Evolutionary conservation across 2,329 filamentous ascomycete species (phyloP).

Genomic region (Stagonosporopsis vannaccii): DNA sequence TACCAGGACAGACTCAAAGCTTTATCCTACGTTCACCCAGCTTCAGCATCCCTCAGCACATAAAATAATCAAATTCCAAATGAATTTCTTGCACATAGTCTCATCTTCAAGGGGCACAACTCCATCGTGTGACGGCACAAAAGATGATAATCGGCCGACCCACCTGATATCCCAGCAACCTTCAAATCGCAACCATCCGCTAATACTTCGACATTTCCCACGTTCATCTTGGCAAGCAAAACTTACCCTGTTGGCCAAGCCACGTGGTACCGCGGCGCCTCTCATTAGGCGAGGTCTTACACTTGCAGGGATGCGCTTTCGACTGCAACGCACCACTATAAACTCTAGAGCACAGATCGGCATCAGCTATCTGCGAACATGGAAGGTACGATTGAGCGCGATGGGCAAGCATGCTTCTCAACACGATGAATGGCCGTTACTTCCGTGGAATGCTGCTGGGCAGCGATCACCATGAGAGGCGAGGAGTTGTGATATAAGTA

Average conservation of each 20-base stretch:
- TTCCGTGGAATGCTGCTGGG: background rate
- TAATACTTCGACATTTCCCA: background rate
- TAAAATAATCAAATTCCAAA: too few relatives aligned
- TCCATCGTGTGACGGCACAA: too few relatives aligned
- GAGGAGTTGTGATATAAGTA: too few relatives aligned
- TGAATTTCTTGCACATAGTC: too few relatives aligned
- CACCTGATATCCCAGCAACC: too few relatives aligned
- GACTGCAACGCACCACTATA: background rate
- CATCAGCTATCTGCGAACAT: background rate
- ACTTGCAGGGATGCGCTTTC: background rate
- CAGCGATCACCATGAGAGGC: background rate
- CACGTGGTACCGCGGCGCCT: conserved; percentile 9
- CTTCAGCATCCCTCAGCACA: too few relatives aligned
- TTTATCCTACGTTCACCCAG: too few relatives aligned
- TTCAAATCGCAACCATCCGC: background rate
- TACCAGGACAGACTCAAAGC: background rate
- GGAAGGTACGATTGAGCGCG: background rate
- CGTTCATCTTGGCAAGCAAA: background rate
- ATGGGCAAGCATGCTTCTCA: background rate
- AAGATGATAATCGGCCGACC: too few relatives aligned
- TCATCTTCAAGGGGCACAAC: too few relatives aligned
- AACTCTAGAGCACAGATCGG: background rate
- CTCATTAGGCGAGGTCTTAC: conserved; percentile 16
- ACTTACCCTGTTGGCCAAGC: background rate
- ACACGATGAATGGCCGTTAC: background rate